These are phyloP conservation scores for Imleria badia DNA, from an alignment of 768 basidiomycete genomes.

Conservation along the genomic window DNA sequence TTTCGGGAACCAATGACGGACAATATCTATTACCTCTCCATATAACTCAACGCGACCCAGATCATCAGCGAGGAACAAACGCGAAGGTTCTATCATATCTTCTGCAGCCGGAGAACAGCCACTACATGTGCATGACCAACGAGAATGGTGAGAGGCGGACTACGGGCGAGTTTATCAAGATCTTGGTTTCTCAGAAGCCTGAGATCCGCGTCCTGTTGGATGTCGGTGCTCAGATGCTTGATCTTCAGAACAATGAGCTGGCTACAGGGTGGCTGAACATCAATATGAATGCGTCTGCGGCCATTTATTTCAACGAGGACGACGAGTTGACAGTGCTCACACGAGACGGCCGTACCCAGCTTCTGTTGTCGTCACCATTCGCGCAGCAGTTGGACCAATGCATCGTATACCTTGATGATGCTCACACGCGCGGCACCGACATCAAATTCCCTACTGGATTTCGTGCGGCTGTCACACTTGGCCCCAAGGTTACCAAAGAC, in stretches of 20 bases:
- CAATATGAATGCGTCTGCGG: constrained; percentile 19
- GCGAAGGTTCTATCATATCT: constrained; percentile 37
- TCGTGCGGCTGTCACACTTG: constrained; percentile 39
- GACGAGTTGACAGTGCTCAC: too few species aligned
- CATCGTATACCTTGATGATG: constrained; percentile 31
- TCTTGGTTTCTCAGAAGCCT: constrained; percentile 35
- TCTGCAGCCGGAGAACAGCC: constrained; percentile 23
- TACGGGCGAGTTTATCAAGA: constrained; percentile 20
- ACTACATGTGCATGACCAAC: constrained; percentile 16
- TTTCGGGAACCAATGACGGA: constrained; percentile 41
- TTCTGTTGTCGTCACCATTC: too few species aligned
- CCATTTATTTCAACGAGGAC: too few species aligned
- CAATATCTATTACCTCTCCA: constrained; percentile 39
- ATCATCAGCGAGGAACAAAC: constrained; percentile 41
- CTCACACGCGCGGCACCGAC: constrained; percentile 41
- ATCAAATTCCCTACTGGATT: constrained; percentile 34
- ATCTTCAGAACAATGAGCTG: constrained; percentile 43
- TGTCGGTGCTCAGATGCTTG: constrained; percentile 59
- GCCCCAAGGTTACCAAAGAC: constrained; percentile 39
- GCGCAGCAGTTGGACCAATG: too few species aligned
- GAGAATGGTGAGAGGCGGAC: constrained; percentile 14
- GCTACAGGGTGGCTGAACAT: constrained; percentile 41
- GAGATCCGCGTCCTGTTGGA: constrained; percentile 43
- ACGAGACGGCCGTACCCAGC: too few species aligned
- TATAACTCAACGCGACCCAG: constrained; percentile 30